Conservation (phyloP, 176 grass and related monocot genomes). For the Cenchrus purpureus region DNA sequence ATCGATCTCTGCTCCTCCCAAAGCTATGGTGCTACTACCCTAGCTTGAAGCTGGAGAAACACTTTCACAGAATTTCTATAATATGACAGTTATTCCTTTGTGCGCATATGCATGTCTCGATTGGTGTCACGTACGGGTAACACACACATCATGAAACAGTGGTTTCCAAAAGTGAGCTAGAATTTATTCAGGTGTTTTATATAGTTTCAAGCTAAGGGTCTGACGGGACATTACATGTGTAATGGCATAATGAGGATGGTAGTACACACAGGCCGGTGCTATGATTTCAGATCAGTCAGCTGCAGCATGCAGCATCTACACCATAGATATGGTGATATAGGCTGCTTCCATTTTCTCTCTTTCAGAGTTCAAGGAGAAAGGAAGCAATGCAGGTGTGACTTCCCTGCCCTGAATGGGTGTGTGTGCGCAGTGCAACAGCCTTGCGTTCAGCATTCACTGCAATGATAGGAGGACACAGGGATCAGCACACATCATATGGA, state of each 20-base stretch:
- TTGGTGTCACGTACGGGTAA: no score
- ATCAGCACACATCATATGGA: conserved; percentile 25
- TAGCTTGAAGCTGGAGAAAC: neutral
- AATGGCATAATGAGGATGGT: conserved; percentile 17
- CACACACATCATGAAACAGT: neutral
- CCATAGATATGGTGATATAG: neutral
- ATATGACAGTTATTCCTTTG: neutral
- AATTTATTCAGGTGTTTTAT: conserved; percentile 11
- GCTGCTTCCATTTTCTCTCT: conserved; percentile 12
- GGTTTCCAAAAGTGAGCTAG: neutral
- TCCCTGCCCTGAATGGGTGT: conserved; percentile 18
- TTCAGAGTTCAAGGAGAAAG: conserved; percentile 33
- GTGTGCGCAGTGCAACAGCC: neutral
- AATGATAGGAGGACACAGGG: conserved; percentile 23
- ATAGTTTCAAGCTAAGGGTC: neutral
- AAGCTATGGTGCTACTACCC: neutral
- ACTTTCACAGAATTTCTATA: neutral
- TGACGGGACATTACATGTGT: conserved; percentile 32
- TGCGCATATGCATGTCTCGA: neutral
- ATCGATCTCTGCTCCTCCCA: neutral
- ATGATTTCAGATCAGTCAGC: conserved; percentile 11
- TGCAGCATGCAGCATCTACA: neutral
- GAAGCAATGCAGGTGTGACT: conserved; percentile 12
- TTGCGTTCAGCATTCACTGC: conserved; percentile 4
- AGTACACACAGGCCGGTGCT: neutral